phyloP scores from a whole-genome alignment of 2,329 filamentous ascomycete genomes.

The Fusarium bactridioides region DNA sequence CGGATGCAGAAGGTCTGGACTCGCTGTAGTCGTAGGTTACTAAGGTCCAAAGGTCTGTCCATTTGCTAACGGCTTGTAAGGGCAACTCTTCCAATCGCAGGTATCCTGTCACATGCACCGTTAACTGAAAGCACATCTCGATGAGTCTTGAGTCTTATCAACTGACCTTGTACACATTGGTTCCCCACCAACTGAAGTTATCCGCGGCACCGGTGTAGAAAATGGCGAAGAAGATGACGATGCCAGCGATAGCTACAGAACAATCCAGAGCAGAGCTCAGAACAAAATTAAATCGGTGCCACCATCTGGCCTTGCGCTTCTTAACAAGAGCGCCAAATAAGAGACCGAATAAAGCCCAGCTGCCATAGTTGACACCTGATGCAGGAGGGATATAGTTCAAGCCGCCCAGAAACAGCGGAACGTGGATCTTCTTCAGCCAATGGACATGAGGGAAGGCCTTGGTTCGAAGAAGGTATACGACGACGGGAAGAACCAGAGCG shows the following conservation, averaged over 20 bases:
- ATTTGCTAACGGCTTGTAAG: constrained; percentile 6
- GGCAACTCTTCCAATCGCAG: constrained; percentile 37
- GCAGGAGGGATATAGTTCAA: constrained; percentile 47
- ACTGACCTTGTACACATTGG: constrained; percentile 29
- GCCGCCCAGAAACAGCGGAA: constrained; percentile 44
- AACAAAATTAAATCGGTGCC: constrained; percentile 45
- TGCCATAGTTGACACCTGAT: constrained; percentile 45
- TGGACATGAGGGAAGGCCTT: constrained; percentile 32
- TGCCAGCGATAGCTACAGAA: constrained; percentile 43
- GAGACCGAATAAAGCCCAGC: constrained; percentile 44
- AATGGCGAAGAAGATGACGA: constrained; percentile 47
- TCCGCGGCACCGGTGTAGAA: constrained; percentile 43
- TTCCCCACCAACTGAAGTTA: constrained; percentile 45
- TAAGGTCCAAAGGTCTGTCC: background rate
- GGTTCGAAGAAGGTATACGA: constrained; percentile 51
- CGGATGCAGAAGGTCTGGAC: too few relatives aligned
- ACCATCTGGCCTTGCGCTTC: constrained; percentile 40
- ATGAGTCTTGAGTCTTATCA: background rate
- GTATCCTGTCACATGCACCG: constrained; percentile 10
- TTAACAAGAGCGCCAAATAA: constrained; percentile 41
- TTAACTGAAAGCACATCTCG: background rate
- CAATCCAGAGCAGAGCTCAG: constrained; percentile 45
- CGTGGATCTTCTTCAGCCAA: constrained; percentile 43
- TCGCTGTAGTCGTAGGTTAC: too few relatives aligned
- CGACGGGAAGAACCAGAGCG: constrained; percentile 63